Evolutionary conservation across 176 grass and related monocot genomes (phyloP).

Genomic region (Aegilops longissima): DNA sequence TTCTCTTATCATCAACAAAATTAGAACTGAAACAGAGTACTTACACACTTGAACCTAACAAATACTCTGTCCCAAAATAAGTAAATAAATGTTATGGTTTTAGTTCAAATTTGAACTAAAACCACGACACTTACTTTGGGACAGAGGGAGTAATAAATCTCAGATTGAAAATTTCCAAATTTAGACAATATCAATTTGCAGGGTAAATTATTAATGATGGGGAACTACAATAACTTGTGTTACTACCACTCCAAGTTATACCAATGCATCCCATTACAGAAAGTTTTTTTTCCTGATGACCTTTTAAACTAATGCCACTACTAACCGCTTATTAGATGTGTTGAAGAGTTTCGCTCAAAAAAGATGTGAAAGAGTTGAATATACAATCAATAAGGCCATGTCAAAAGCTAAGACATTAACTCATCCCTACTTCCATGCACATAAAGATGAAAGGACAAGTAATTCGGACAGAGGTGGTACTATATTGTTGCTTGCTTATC

Average conservation of each 20-base stretch:
- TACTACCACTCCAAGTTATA: background rate
- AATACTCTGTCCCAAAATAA: too few relatives aligned
- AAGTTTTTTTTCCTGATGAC: background rate
- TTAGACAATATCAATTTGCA: background rate
- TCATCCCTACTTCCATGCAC: background rate
- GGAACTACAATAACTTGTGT: background rate
- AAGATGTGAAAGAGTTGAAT: background rate
- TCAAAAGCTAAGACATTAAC: background rate
- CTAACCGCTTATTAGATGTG: background rate
- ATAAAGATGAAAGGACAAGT: background rate
- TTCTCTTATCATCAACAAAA: background rate
- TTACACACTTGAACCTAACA: background rate
- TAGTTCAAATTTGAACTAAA: too few relatives aligned
- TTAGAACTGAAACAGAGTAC: background rate
- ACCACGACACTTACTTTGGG: too few relatives aligned
- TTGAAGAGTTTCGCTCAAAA: background rate
- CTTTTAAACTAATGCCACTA: slow-evolving; percentile 9
- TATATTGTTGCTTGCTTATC: background rate
- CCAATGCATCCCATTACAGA: background rate
- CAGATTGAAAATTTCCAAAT: background rate
- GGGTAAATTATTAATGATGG: background rate
- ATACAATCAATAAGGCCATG: background rate
- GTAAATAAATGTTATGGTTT: too few relatives aligned
- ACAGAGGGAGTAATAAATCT: too few relatives aligned
- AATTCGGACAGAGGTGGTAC: background rate